These are phyloP conservation scores for Pythium periplocum DNA, from an alignment of 352 stramenopile genomes.

Conservation along the genomic window DNA sequence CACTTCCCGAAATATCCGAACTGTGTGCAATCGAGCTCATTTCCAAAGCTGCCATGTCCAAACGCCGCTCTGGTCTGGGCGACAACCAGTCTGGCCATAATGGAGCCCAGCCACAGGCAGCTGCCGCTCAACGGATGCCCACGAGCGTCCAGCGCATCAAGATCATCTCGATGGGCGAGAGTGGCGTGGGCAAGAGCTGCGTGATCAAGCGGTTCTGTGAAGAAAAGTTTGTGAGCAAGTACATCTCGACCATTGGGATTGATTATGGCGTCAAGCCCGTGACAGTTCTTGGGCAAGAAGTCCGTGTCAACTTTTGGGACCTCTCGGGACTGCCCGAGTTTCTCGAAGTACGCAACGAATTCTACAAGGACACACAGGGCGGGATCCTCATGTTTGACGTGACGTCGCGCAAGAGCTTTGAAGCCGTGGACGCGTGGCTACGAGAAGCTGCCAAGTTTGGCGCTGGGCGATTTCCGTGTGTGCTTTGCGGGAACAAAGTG, in stretches of 20 bases:
- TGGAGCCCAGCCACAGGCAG: no score
- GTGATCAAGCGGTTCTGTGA: conserved; percentile 96
- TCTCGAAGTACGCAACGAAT: conserved; percentile 95
- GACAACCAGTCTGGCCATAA: conserved; percentile 3
- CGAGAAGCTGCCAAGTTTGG: conserved; percentile 86
- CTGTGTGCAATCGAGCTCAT: no score
- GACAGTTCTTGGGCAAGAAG: conserved; percentile 56
- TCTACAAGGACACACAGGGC: conserved; percentile 93
- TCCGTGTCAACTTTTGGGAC: conserved; percentile 95
- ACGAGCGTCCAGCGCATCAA: conserved; percentile 83
- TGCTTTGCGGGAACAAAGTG: conserved; percentile 91
- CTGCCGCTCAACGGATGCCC: conserved; percentile 1
- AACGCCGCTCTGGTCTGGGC: conserved; percentile 2
- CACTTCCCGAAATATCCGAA: conserved; percentile 3
- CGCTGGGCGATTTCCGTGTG: conserved; percentile 77
- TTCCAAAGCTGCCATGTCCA: conserved; percentile 4
- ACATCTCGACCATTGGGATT: conserved; percentile 95
- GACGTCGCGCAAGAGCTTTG: conserved; percentile 70
- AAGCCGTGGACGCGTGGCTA: conserved; percentile 85
- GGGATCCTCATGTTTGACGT: conserved; percentile 79
- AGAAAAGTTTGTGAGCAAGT: conserved; percentile 93
- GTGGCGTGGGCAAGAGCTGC: conserved; percentile 90
- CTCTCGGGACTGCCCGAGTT: conserved; percentile 90
- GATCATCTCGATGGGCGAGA: conserved; percentile 91
- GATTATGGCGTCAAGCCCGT: conserved; percentile 94